Evolutionary conservation across 257 asterid species (phyloP), one percentile per base, ranked within the genome.

Genomic region (Nicotiana obtusifolia): DNA sequence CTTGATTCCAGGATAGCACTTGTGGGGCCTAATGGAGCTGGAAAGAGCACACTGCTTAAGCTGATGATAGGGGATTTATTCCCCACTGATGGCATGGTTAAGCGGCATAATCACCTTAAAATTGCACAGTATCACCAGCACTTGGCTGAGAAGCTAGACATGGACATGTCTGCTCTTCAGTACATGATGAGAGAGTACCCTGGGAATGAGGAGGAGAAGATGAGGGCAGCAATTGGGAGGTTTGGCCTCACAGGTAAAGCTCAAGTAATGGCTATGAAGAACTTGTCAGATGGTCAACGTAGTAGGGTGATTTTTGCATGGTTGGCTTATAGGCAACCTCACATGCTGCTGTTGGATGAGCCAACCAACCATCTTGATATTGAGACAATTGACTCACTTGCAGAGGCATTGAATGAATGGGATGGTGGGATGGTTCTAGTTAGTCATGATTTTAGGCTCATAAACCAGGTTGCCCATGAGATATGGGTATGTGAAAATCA

Each of bases 21-120:
- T 26, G 99, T 94, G 71, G 99, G 99, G 7, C 99, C 98, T 47
- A 96, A 96, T 82, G 99, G 98, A 24, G 99, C 99, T 16, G 99
- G 99, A 5, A 96, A 96, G 83, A 96, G 98, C 81, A 96, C 98
- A 35, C 87, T 96, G 60, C 90, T 96, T 86, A 96, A 96, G 93
- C 92, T 96, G 85, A 96, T 96, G 99, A 92, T 97, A 0, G 99
- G 99, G 88, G 99, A 95, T 14, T 64, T 95, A 53, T 77, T 83
- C 73, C 97, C 98, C 83, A 85, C 53, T 2, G 99, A 95, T 78
- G 99, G 99, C 89, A 95, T 95, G 98, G 97, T 94, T 44, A 87
- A 93, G 47, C 94, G 98, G 64, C 99, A 95, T 86, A 95, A 95
- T 84, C 99, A 95, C 87, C 83, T 95, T 84, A 91, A 88, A 73